Percentiles rank a stretch among this genome's conserved stretches.
Evolutionary conservation across 2,329 filamentous ascomycete genomes (phyloP).

Genomic region (Tricladium varicosporioides): DNA sequence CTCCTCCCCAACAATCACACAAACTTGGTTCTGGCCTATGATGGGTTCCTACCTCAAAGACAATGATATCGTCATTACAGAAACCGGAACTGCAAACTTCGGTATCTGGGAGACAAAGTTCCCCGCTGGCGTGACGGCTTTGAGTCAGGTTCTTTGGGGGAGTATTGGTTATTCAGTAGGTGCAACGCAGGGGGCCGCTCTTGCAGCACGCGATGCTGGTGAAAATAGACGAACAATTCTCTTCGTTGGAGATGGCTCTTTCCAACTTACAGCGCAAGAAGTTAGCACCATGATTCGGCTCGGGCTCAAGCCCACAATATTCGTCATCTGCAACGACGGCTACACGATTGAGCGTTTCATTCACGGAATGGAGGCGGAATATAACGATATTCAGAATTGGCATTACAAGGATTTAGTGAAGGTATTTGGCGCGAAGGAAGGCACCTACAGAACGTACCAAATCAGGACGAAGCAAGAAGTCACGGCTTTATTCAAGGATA

Average conservation of each 20-base stretch:
- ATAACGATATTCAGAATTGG: constrained; percentile 82
- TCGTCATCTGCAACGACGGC: constrained; percentile 83
- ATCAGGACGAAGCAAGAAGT: constrained; percentile 70
- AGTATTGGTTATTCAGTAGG: constrained; percentile 65
- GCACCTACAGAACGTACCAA: constrained; percentile 59
- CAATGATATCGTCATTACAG: constrained; percentile 77
- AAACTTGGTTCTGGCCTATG: constrained; percentile 75
- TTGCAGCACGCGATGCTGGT: constrained; percentile 67
- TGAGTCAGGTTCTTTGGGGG: constrained; percentile 76
- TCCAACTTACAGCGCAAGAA: constrained; percentile 83
- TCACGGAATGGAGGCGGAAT: constrained; percentile 74
- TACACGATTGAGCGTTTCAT: constrained; percentile 90
- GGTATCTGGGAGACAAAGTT: constrained; percentile 85
- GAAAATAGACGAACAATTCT: constrained; percentile 67
- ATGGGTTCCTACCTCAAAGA: constrained; percentile 70
- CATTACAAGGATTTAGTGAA: constrained; percentile 65
- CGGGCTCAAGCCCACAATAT: constrained; percentile 67
- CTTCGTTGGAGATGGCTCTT: constrained; percentile 85
- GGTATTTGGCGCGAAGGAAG: constrained; percentile 62
- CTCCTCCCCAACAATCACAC: constrained; percentile 52
- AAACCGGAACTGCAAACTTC: constrained; percentile 86
- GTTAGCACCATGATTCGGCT: constrained; percentile 80
- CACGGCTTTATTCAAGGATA: constrained; percentile 60
- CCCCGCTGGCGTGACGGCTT: constrained; percentile 71
- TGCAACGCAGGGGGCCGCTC: constrained; percentile 64